phyloP scores from a whole-genome alignment of 306 rosid genomes.

The Comarum palustre region DNA sequence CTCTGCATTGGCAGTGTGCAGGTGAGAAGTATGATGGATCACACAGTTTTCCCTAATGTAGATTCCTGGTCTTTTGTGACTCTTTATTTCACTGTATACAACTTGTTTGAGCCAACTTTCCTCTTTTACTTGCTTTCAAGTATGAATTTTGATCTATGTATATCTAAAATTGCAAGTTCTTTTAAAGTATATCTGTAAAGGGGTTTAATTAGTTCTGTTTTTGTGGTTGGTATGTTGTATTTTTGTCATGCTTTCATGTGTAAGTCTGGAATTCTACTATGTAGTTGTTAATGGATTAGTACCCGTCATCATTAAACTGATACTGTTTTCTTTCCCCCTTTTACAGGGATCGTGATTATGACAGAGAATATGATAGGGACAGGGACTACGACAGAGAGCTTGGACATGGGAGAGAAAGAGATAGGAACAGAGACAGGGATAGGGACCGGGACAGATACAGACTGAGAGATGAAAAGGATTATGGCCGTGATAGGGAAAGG shows the following conservation, averaged over 20 bases:
- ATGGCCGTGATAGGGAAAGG: constrained; percentile 66
- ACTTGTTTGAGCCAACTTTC: not conserved
- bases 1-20: constrained; percentile 99
- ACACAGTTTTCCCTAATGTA: constrained; percentile 34
- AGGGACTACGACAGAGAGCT: constrained; percentile 74
- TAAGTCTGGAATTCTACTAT: not conserved
- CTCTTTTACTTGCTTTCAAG: not conserved
- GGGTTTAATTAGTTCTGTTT: not conserved
- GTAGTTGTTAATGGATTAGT: not conserved
- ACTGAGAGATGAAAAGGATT: constrained; percentile 60
- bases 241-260: not conserved
- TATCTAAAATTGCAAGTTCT: not conserved
- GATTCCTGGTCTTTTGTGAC: constrained; percentile 4
- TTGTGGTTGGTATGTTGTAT: not conserved
- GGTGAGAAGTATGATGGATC: constrained; percentile 99
- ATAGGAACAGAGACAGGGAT: constrained; percentile 50
- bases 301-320: constrained; percentile 7
- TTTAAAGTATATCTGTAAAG: not conserved
- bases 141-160: not conserved
- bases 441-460: constrained; percentile 55
- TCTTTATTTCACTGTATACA: not conserved
- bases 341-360: constrained; percentile 84
- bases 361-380: constrained; percentile 68
- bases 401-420: constrained; percentile 73
- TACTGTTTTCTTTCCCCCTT: not conserved